A percentile compares a stretch with the other conserved stretches of the same genome.
Conservation (phyloP, 2,329 filamentous ascomycete species). For the Ilyonectria robusta region DNA sequence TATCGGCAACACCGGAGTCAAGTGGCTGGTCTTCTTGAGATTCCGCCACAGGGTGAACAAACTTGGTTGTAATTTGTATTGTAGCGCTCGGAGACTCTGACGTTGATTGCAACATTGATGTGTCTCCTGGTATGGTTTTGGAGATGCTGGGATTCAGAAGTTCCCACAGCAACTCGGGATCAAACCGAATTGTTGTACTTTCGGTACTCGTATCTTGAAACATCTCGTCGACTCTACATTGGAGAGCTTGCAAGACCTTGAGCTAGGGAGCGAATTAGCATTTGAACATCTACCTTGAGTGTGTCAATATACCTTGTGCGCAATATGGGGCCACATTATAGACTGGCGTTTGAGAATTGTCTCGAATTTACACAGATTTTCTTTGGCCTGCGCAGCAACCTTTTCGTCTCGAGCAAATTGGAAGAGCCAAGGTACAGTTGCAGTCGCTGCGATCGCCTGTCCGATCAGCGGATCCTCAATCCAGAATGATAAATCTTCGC, state of each 20-base stretch:
- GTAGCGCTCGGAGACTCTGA: conserved; percentile 33
- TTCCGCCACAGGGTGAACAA: conserved; percentile 39
- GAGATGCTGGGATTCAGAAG: conserved; percentile 37
- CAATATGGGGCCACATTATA: conserved; percentile 38
- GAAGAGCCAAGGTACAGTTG: conserved; percentile 44
- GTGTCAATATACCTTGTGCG: conserved; percentile 33
- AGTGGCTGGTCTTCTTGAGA: conserved; percentile 11
- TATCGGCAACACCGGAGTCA: neutral
- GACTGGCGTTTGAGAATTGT: conserved; percentile 23
- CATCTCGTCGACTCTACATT: conserved; percentile 26
- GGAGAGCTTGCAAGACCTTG: conserved; percentile 33
- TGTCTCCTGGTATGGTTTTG: neutral
- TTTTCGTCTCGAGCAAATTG: conserved; percentile 42
- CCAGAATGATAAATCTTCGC: conserved; percentile 34
- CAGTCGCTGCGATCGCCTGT: conserved; percentile 38
- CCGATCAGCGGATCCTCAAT: conserved; percentile 42
- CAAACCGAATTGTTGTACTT: conserved; percentile 34
- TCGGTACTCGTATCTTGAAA: conserved; percentile 10
- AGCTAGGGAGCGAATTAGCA: conserved; percentile 19
- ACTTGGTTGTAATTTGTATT: conserved; percentile 42
- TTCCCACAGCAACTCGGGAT: conserved; percentile 44
- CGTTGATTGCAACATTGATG: neutral
- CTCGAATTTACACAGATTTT: conserved; percentile 38
- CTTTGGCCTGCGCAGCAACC: conserved; percentile 36
- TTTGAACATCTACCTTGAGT: no score